These are phyloP conservation scores for Starmerella ratchasimensis DNA, from an alignment of 805 yeast species.

Conservation along the genomic window DNA sequence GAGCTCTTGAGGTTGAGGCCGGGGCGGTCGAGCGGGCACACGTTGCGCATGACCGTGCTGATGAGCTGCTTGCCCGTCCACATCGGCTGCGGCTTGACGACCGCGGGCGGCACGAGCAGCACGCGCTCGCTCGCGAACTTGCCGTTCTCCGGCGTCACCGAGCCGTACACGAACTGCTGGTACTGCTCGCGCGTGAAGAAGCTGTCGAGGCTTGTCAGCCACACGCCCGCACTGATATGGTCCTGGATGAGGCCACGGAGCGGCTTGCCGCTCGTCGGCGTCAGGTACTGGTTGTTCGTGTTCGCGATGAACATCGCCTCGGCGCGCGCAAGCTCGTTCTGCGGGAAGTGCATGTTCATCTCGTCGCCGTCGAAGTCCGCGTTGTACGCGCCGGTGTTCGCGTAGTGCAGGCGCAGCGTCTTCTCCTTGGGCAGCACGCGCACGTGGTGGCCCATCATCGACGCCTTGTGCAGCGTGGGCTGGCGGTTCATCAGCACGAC, in stretches of 20 bases:
- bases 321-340: constrained; percentile 90
- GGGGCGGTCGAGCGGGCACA: constrained; percentile 76
- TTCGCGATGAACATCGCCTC: constrained; percentile 92
- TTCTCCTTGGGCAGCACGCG: constrained; percentile 95
- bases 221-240: constrained; percentile 96
- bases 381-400: constrained; percentile 97
- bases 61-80: constrained; percentile 99
- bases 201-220: constrained; percentile 88
- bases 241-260: constrained; percentile 98
- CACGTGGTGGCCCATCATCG: constrained; percentile 99
- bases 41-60: constrained; percentile 77
- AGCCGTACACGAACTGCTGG: constrained; percentile 86
- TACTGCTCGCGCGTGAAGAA: constrained; percentile 83
- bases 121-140: constrained; percentile 52
- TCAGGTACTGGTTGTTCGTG: constrained; percentile 92
- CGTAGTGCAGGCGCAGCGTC: constrained; percentile 91
- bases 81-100: constrained; percentile 70
- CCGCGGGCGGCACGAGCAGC: constrained; percentile 76
- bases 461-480: constrained; percentile 97
- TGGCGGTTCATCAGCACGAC: constrained; percentile 98
- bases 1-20: constrained; percentile 75
- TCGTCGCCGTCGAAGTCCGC: constrained; percentile 99
- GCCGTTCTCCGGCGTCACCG: constrained; percentile 95
- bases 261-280: constrained; percentile 98
- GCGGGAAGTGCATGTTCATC: constrained; percentile 99